Conservation (phyloP, 768 basidiomycete genomes). For the Mycena indigotica region DNA sequence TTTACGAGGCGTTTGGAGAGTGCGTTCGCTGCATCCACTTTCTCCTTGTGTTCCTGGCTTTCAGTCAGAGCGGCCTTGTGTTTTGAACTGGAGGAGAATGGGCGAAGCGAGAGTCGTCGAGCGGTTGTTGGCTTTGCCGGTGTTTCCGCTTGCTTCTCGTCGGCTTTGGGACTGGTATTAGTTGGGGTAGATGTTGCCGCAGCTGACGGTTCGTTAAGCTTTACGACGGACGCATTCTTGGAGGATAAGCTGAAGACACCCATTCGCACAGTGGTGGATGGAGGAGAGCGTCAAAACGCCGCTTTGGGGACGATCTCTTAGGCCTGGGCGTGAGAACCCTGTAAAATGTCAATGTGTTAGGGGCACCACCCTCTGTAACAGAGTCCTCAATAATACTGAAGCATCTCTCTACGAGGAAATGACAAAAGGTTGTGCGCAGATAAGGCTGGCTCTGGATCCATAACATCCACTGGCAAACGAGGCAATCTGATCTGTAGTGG, state of each 20-base stretch:
- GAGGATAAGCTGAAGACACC: slow-evolving; percentile 31
- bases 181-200: not conserved
- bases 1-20: slow-evolving; percentile 37
- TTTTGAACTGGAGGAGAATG: slow-evolving; percentile 39
- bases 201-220: not conserved
- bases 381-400: no score
- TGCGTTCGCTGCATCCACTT: slow-evolving; percentile 36
- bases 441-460: no score
- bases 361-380: no score
- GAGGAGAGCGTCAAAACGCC: not conserved
- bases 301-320: no score
- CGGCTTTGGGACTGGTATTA: not conserved
- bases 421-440: no score
- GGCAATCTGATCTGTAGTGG: no score
- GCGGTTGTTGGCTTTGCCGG: slow-evolving; percentile 25
- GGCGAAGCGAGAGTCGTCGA: slow-evolving; percentile 53
- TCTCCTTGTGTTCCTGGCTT: slow-evolving; percentile 43
- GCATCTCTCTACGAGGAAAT: not conserved
- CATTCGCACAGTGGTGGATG: slow-evolving; percentile 23
- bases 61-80: slow-evolving; percentile 39
- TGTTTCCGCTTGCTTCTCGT: slow-evolving; percentile 7
- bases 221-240: slow-evolving; percentile 11
- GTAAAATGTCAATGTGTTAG: no score
- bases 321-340: no score
- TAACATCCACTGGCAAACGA: no score